phyloP scores from a whole-genome alignment of 2,329 filamentous ascomycete genomes.

The Stagonosporopsis chrysanthemi region DNA sequence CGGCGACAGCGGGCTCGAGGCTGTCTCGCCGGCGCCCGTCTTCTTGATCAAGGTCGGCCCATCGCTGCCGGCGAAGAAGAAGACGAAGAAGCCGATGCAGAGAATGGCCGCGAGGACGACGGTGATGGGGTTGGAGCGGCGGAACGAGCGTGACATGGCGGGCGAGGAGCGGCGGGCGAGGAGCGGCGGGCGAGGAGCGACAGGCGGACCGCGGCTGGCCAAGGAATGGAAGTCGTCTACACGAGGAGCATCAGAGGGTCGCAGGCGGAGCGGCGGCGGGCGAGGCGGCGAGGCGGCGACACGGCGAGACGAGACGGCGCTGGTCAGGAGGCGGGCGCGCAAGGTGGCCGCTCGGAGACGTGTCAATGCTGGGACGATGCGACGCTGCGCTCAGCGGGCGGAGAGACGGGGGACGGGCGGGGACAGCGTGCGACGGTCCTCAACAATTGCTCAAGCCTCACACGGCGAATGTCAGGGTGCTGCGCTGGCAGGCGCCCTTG shows the following conservation, averaged over 20 bases:
- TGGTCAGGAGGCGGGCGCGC: neutral
- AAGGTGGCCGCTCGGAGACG: slow-evolving; percentile 41
- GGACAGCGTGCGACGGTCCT: slow-evolving; percentile 11
- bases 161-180: slow-evolving; percentile 19
- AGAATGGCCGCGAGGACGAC: slow-evolving; percentile 75
- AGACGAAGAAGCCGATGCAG: slow-evolving; percentile 67
- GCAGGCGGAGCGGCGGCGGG: slow-evolving; percentile 8
- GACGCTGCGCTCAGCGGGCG: slow-evolving; percentile 4
- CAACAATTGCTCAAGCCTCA: slow-evolving; percentile 16
- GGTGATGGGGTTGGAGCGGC: slow-evolving; percentile 80
- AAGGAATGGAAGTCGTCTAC: slow-evolving; percentile 35
- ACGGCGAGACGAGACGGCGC: no score
- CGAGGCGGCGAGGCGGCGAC: neutral
- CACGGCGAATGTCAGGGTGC: slow-evolving; percentile 26
- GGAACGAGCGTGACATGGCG: slow-evolving; percentile 72
- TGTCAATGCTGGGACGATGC: slow-evolving; percentile 19
- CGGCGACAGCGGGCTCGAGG: slow-evolving; percentile 74
- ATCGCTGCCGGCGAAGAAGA: slow-evolving; percentile 69
- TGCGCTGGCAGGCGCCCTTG: slow-evolving; percentile 1
- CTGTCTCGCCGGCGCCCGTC: slow-evolving; percentile 61
- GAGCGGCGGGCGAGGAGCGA: no score
- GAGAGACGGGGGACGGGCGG: slow-evolving; percentile 1
- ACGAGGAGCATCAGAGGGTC: slow-evolving; percentile 44
- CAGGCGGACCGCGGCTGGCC: slow-evolving; percentile 45
- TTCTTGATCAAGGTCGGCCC: slow-evolving; percentile 58